Base-by-base conservation (phyloP, 257 asterid genomes). In the Penstemon eatonii region DNA sequence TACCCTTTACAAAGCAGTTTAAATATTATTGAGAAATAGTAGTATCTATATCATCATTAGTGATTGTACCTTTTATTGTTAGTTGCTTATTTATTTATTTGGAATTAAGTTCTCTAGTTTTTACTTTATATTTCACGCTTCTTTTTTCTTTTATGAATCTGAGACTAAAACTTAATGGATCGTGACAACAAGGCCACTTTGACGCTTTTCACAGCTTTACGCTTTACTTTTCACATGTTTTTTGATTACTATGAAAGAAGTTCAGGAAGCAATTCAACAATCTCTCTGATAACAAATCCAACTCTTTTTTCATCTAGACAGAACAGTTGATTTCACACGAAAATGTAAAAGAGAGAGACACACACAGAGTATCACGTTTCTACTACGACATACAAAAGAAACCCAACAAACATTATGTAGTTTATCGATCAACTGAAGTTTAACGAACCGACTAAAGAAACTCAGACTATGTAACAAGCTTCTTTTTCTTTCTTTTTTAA, bases 1-100 rank as follows among this genome's bases (percentile, higher is more conserved):
- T 92, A 90, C 58, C 84, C 96, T 60, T 76, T 65, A 66, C 18
- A 78, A 15, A 45, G 19, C 58, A 70, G 8, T 62, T 70, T 38
- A 40, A 52, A 3, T 9, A 7, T 11, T 9, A 7, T 11, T n/a
- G 12, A 41, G 7, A 60, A 53, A 3, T 47, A 25, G 33, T 25
- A 25, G 33, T n/a, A n/a, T n/a, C n/a, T n/a, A n/a, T n/a, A 25
- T 25, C 33, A 25, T 25, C 2, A 25, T 25, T 25, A 25, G 33
- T 0, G 0, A 25, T 25, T 25, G 2, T 42, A 18, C 45, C 7
- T 40, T 40, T 57, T 6, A 9, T 67, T n/a, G 37, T 9, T 58
- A 33, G 11, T 65, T 39, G 15, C n/a, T 58, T 45, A 3, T 38
- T 56, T 44, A 65, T 49, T 60, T 70, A 60, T 54, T 10, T 47